Percentiles rank a stretch among this genome's conserved stretches.
Evolutionary conservation across 257 asterid genomes (phyloP).

Genomic region (Pogostemon cablin): DNA sequence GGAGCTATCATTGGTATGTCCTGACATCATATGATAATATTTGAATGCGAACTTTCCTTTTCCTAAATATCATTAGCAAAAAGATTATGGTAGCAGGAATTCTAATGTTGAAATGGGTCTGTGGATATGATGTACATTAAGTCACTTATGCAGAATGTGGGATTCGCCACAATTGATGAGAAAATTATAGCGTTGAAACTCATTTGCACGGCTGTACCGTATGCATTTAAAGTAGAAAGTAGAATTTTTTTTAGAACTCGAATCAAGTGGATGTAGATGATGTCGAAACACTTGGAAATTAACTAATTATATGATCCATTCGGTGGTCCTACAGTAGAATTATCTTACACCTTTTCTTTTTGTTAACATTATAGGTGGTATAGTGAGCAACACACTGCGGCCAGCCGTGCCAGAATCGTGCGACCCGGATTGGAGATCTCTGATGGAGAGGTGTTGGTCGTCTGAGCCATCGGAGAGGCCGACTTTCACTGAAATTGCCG

Average conservation of each 20-base stretch:
- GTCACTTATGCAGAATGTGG: background rate
- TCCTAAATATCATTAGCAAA: background rate
- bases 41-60: background rate
- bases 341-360: background rate
- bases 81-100: background rate
- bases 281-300: too few species aligned
- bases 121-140: background rate
- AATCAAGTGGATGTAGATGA: too few species aligned
- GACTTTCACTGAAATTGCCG: slow-evolving; percentile 72
- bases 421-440: slow-evolving; percentile 72
- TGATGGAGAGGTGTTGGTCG: slow-evolving; percentile 98
- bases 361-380: slow-evolving; percentile 62
- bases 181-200: background rate
- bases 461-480: slow-evolving; percentile 93
- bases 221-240: too few species aligned
- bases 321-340: background rate
- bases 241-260: too few species aligned
- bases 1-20: slow-evolving; percentile 90
- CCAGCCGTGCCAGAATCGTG: slow-evolving; percentile 84
- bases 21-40: slow-evolving; percentile 8
- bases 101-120: background rate
- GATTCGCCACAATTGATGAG: background rate
- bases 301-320: too few species aligned
- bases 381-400: slow-evolving; percentile 91
- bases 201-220: too few species aligned